A percentile compares a stretch with the other conserved stretches of the same genome.
These are phyloP conservation scores for Coniochaeta sp. DNA, from an alignment of 2,329 filamentous ascomycete species.

Conservation along the genomic window DNA sequence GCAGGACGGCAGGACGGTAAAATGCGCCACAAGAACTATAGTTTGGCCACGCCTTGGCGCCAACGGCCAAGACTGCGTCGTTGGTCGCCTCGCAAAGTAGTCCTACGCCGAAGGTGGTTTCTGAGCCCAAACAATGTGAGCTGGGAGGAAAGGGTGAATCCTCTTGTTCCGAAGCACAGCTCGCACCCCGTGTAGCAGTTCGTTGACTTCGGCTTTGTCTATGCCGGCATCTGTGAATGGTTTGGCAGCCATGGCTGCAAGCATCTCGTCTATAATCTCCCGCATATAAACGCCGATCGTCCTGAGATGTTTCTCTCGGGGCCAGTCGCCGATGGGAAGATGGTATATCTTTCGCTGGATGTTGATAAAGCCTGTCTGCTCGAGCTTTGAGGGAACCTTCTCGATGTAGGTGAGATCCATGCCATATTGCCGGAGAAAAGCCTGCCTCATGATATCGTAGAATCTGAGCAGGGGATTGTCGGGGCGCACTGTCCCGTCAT, in stretches of 20 bases:
- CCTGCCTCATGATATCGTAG: slow-evolving; percentile 13
- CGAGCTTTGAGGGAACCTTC: slow-evolving; percentile 23
- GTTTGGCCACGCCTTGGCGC: not conserved
- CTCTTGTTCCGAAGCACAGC: slow-evolving; percentile 23
- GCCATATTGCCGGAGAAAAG: slow-evolving; percentile 24
- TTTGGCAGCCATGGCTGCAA: slow-evolving; percentile 30
- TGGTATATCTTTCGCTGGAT: slow-evolving; percentile 32
- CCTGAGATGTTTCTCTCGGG: slow-evolving; percentile 27
- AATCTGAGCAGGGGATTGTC: slow-evolving; percentile 29
- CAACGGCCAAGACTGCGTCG: not conserved
- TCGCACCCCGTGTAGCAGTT: slow-evolving; percentile 21
- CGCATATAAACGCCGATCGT: slow-evolving; percentile 33
- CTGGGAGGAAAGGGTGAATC: slow-evolving; percentile 35
- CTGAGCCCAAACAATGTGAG: slow-evolving; percentile 34
- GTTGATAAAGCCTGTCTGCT: slow-evolving; percentile 33
- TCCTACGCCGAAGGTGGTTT: slow-evolving; percentile 19
- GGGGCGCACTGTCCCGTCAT: slow-evolving; percentile 33
- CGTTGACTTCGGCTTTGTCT: slow-evolving; percentile 22
- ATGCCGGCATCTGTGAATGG: slow-evolving; percentile 30
- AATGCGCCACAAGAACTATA: not conserved
- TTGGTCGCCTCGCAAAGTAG: not conserved
- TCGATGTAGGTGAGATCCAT: slow-evolving; percentile 22
- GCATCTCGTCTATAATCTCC: slow-evolving; percentile 27
- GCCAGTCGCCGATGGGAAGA: slow-evolving; percentile 38
- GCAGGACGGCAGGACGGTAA: not conserved